Conservation (phyloP, 352 stramenopile species). For the Globisporangium carolinianum region DNA sequence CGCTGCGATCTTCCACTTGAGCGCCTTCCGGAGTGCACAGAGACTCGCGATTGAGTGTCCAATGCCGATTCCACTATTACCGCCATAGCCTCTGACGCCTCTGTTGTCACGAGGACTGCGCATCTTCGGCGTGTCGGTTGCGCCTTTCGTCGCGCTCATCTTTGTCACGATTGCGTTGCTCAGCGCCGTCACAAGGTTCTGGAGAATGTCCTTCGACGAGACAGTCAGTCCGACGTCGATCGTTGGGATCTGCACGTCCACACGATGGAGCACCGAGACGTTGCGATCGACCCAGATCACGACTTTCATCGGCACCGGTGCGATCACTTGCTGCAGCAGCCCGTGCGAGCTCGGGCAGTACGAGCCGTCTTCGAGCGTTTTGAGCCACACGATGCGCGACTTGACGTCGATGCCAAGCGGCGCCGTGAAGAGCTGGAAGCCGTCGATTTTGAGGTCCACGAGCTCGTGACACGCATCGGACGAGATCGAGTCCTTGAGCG, state of each 20-base stretch:
- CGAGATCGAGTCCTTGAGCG: conserved; percentile 47
- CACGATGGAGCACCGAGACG: conserved; percentile 26
- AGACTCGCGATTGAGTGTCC: conserved; percentile 33
- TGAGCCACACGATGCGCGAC: conserved; percentile 60
- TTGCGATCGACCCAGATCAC: conserved; percentile 50
- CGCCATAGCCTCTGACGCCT: too few relatives aligned
- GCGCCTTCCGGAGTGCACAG: conserved; percentile 29
- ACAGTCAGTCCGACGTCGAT: conserved; percentile 44
- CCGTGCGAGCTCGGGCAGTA: conserved; percentile 59
- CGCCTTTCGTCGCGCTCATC: conserved; percentile 26
- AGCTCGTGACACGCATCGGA: conserved; percentile 39
- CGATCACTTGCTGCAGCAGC: conserved; percentile 57
- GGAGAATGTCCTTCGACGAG: conserved; percentile 55
- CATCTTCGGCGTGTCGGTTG: conserved; percentile 23
- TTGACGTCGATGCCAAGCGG: conserved; percentile 69
- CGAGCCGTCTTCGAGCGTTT: conserved; percentile 39
- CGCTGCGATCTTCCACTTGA: conserved; percentile 61
- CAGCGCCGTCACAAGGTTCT: conserved; percentile 35
- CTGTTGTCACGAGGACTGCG: not conserved
- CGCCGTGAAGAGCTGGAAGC: conserved; percentile 57
- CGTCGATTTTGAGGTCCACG: conserved; percentile 54
- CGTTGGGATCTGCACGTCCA: conserved; percentile 50
- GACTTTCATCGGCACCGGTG: conserved; percentile 47
- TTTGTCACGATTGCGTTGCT: conserved; percentile 35
- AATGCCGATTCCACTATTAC: not conserved